Percentiles rank a stretch among this genome's conserved stretches.
phyloP scores from a whole-genome alignment of 148 eudicot genomes.

The Vaccinium vitisidaea region DNA sequence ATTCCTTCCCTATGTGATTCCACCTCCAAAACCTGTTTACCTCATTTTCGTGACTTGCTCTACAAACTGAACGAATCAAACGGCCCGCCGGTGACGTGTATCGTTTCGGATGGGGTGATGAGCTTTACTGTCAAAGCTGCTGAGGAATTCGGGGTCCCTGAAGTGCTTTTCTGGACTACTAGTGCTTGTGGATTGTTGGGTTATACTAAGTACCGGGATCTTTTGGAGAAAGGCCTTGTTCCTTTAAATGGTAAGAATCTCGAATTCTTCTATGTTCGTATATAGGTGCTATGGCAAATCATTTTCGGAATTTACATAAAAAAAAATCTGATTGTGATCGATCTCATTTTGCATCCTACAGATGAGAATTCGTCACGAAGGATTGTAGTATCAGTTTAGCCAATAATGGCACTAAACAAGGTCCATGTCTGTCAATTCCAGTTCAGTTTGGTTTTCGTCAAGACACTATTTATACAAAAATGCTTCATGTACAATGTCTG shows the following conservation, averaged over 20 bases:
- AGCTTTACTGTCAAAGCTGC: slow-evolving; percentile 50
- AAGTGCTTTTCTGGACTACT: slow-evolving; percentile 50
- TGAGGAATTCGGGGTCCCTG: slow-evolving; percentile 45
- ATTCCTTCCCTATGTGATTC: slow-evolving; percentile 42
- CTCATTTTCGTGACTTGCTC: slow-evolving; percentile 36
- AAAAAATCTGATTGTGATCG: too few species aligned
- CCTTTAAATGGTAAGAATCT: slow-evolving; percentile 39
- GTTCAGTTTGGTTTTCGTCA: too few species aligned
- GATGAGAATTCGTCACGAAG: too few species aligned
- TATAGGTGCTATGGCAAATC: too few species aligned
- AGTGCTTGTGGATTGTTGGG: slow-evolving; percentile 56
- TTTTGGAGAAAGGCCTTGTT: slow-evolving; percentile 35
- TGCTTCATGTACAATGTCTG: too few species aligned
- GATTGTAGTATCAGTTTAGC: too few species aligned
- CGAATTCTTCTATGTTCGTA: too few species aligned
- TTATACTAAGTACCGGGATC: slow-evolving; percentile 30
- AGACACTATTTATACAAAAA: too few species aligned
- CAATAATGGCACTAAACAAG: too few species aligned
- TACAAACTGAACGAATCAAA: slow-evolving; percentile 20
- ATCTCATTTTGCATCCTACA: too few species aligned
- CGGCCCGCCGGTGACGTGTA: slow-evolving; percentile 48
- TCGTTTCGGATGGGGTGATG: slow-evolving; percentile 53
- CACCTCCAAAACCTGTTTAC: slow-evolving; percentile 27
- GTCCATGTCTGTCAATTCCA: too few species aligned
- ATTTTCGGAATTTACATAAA: too few species aligned